Conservation (phyloP, 768 basidiomycete genomes). For the Suillus hirtellus region DNA sequence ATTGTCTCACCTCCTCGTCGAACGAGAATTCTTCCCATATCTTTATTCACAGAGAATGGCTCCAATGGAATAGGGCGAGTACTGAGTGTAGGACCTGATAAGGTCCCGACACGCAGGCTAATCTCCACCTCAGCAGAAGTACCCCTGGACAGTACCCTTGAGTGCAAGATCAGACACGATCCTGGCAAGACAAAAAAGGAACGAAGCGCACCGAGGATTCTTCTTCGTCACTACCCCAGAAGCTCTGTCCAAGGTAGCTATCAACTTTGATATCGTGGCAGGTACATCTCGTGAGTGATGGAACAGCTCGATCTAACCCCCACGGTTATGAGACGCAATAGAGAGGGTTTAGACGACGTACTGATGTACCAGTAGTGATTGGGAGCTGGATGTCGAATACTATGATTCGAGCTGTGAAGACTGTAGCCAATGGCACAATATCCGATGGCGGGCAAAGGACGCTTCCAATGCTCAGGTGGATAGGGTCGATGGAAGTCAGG, state of each 20-base stretch:
- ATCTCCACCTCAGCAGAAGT: constrained; percentile 86
- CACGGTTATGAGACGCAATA: background rate
- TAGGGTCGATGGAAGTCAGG: constrained; percentile 80
- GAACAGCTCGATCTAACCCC: constrained; percentile 80
- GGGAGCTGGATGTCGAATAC: constrained; percentile 92
- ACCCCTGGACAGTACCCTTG: constrained; percentile 83
- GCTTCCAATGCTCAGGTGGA: constrained; percentile 83
- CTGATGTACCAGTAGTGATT: constrained; percentile 83
- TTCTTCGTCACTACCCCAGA: constrained; percentile 71
- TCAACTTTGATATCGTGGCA: constrained; percentile 79
- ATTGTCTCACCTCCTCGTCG: constrained; percentile 92
- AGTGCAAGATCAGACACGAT: constrained; percentile 11
- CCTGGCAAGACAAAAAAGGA: constrained; percentile 2
- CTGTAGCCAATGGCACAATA: constrained; percentile 71
- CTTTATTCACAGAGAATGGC: constrained; percentile 84
- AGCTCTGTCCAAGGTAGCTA: constrained; percentile 77
- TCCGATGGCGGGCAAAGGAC: constrained; percentile 80
- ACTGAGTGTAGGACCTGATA: constrained; percentile 45
- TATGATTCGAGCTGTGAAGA: constrained; percentile 86
- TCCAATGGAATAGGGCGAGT: constrained; percentile 80
- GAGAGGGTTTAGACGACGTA: constrained; percentile 33
- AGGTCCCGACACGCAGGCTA: constrained; percentile 58
- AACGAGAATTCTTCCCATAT: constrained; percentile 92
- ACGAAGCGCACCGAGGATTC: constrained; percentile 72
- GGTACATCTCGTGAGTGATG: constrained; percentile 94